Conservation (phyloP, 2,329 filamentous ascomycete species). For the Trichoderma oligosporum region DNA sequence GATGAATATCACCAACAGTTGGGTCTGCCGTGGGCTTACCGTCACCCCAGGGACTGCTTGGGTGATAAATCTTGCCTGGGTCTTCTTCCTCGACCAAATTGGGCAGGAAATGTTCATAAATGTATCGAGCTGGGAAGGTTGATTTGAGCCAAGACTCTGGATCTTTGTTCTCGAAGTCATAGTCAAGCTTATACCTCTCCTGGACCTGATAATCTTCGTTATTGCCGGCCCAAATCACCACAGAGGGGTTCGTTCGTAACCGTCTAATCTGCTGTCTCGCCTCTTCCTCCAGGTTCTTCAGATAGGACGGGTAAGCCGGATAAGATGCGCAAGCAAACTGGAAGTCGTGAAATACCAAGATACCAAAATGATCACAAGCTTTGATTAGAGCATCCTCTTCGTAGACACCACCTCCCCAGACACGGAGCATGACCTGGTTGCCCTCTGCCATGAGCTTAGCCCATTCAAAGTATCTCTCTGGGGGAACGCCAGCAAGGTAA, state of each 20-base stretch:
- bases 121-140: slow-evolving; percentile 73
- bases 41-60: slow-evolving; percentile 69
- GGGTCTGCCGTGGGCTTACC: slow-evolving; percentile 55
- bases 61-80: slow-evolving; percentile 65
- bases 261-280: slow-evolving; percentile 59
- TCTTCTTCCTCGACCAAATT: slow-evolving; percentile 59
- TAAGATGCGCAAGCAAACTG: slow-evolving; percentile 67
- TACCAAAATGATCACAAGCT: slow-evolving; percentile 62
- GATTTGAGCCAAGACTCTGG: slow-evolving; percentile 72
- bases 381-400: slow-evolving; percentile 63
- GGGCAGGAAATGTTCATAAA: slow-evolving; percentile 72
- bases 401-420: slow-evolving; percentile 42
- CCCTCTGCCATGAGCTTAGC: slow-evolving; percentile 61
- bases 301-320: slow-evolving; percentile 57
- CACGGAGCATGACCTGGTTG: slow-evolving; percentile 28
- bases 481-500: slow-evolving; percentile 64
- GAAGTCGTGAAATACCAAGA: slow-evolving; percentile 71
- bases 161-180: slow-evolving; percentile 69
- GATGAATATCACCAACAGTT: slow-evolving; percentile 74
- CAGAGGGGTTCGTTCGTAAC: slow-evolving; percentile 58
- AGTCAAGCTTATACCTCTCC: slow-evolving; percentile 63
- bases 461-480: slow-evolving; percentile 49
- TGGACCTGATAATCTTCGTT: slow-evolving; percentile 80
- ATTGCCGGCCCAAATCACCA: slow-evolving; percentile 76
- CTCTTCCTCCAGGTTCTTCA: slow-evolving; percentile 57